phyloP scores from a whole-genome alignment of 1,139 yeast species.

The Debaryomyces sp. region DNA sequence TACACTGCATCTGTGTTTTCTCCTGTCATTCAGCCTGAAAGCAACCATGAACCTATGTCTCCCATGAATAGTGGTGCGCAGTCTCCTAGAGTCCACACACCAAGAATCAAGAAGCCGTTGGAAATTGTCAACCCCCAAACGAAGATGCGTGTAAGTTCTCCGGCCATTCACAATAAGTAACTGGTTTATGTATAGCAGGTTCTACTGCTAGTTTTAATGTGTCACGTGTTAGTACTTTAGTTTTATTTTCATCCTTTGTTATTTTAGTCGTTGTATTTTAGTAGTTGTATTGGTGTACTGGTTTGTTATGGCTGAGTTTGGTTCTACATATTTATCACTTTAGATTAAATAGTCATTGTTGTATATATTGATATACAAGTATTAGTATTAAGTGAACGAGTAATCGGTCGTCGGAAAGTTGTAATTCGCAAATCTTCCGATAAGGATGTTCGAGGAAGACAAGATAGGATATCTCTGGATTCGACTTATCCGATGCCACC shows the following conservation, averaged over 20 bases:
- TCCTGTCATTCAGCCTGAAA: conserved; percentile 28
- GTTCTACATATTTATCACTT: conserved; percentile 2
- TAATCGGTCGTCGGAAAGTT: background rate
- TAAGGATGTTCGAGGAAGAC: background rate
- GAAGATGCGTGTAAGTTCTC: conserved; percentile 65
- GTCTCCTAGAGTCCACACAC: conserved; percentile 52
- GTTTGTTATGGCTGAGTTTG: conserved; percentile 1
- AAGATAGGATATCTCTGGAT: background rate
- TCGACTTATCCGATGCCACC: background rate
- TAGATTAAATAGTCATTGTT: conserved; percentile 5
- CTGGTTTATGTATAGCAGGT: conserved; percentile 6
- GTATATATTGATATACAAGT: conserved; percentile 5
- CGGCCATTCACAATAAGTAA: conserved; percentile 31
- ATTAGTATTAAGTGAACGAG: background rate
- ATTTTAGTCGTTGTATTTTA: conserved; percentile 6
- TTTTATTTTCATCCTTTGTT: conserved; percentile 1
- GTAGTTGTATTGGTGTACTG: conserved; percentile 1
- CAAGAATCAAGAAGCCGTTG: conserved; percentile 62
- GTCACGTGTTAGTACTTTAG: conserved; percentile 3
- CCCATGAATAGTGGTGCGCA: conserved; percentile 16
- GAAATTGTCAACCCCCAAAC: conserved; percentile 83
- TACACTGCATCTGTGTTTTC: conserved; percentile 60
- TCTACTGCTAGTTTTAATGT: conserved; percentile 1
- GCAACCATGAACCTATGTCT: conserved; percentile 14
- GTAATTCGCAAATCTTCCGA: background rate